These are phyloP conservation scores for Fusarium sp. DNA, from an alignment of 2,329 filamentous ascomycete genomes.

Conservation along the genomic window DNA sequence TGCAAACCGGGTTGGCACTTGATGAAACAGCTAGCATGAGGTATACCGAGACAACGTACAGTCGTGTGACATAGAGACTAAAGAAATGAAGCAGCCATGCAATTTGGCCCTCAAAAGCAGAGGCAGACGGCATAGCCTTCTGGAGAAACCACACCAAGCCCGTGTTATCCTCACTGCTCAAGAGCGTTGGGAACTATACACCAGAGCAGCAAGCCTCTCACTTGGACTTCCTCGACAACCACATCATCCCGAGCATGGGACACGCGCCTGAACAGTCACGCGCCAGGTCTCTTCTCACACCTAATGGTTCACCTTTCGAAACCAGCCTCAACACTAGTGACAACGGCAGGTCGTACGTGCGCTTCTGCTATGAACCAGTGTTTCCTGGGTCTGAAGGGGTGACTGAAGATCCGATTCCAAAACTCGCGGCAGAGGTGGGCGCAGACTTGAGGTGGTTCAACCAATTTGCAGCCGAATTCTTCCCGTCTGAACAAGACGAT, in stretches of 20 bases:
- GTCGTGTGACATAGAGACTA: not conserved
- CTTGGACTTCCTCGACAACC: slow-evolving; percentile 10
- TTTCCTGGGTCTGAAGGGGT: slow-evolving; percentile 24
- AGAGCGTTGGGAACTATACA: slow-evolving; percentile 9
- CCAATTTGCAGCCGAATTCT: slow-evolving; percentile 35
- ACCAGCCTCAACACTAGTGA: slow-evolving; percentile 21
- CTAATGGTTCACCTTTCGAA: slow-evolving; percentile 21
- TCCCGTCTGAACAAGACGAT: slow-evolving; percentile 30
- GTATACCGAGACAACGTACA: not conserved
- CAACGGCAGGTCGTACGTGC: slow-evolving; percentile 19
- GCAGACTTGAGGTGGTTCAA: slow-evolving; percentile 37
- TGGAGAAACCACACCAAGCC: slow-evolving; percentile 20
- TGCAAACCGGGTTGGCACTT: not conserved
- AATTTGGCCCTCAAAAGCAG: not conserved
- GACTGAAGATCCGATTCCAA: slow-evolving; percentile 6
- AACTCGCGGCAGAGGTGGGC: not conserved
- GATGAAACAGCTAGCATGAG: not conserved
- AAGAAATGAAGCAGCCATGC: not conserved
- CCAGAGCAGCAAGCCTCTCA: slow-evolving; percentile 18
- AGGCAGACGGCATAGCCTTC: slow-evolving; percentile 12
- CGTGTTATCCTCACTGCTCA: slow-evolving; percentile 13
- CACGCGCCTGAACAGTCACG: not conserved
- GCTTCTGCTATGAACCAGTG: slow-evolving; percentile 24
- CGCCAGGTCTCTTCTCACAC: slow-evolving; percentile 19
- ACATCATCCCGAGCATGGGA: slow-evolving; percentile 19